phyloP scores from a whole-genome alignment of 495 filamentous ascomycete genomes.

The Tirmania nivea region DNA sequence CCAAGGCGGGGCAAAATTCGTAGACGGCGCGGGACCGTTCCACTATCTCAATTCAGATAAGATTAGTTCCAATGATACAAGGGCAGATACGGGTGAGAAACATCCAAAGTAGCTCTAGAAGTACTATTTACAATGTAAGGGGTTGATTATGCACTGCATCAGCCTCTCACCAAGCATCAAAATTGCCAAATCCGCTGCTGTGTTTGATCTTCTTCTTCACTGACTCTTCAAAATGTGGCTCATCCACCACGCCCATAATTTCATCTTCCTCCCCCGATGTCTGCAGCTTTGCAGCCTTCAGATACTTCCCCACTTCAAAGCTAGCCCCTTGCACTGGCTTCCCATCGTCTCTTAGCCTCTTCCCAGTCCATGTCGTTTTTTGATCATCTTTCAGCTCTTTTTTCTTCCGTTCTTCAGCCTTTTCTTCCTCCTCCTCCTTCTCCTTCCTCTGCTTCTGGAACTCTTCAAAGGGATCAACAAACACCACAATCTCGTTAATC shows the following conservation, averaged over 20 bases:
- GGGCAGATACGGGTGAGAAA: too few relatives aligned
- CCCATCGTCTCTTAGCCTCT: slow-evolving; percentile 43
- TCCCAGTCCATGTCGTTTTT: slow-evolving; percentile 76
- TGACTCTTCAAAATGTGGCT: slow-evolving; percentile 40
- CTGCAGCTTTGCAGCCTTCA: slow-evolving; percentile 32
- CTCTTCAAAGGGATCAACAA: slow-evolving; percentile 90
- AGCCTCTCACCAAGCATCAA: slow-evolving; percentile 48
- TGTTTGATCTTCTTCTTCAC: slow-evolving; percentile 59
- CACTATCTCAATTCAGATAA: too few relatives aligned
- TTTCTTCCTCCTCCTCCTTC: slow-evolving; percentile 28
- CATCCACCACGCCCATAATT: slow-evolving; percentile 33
- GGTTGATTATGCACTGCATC: neutral
- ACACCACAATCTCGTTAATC: slow-evolving; percentile 66
- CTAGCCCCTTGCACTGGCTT: slow-evolving; percentile 27
- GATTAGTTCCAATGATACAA: too few relatives aligned
- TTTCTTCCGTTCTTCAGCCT: slow-evolving; percentile 30
- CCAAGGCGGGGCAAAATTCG: too few relatives aligned
- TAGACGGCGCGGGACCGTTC: too few relatives aligned
- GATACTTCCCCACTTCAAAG: slow-evolving; percentile 57
- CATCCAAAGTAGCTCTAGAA: too few relatives aligned
- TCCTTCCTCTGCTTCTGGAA: slow-evolving; percentile 44
- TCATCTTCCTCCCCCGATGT: slow-evolving; percentile 28
- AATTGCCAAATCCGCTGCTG: slow-evolving; percentile 74
- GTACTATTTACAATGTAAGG: too few relatives aligned
- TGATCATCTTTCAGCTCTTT: slow-evolving; percentile 51